phyloP scores from a whole-genome alignment of 2,329 filamentous ascomycete species.

The Gremmenia infestans region DNA sequence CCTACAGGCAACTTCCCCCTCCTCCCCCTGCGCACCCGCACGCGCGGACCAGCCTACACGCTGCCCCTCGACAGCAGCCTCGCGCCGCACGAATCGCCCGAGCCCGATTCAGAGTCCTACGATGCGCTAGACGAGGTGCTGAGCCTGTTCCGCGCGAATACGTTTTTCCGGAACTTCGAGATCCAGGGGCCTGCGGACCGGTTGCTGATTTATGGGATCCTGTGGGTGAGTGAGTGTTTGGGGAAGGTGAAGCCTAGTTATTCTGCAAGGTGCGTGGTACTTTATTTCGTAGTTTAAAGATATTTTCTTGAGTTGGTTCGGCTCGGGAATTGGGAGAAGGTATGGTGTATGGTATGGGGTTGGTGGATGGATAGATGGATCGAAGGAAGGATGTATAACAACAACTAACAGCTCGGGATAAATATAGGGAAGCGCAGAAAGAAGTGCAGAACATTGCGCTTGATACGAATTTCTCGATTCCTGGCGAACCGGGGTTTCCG shows the following conservation, averaged over 20 bases:
- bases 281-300: not conserved
- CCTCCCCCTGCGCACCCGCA: constrained; percentile 89
- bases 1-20: constrained; percentile 87
- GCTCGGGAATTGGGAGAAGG: not conserved
- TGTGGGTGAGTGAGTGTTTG: constrained; percentile 89
- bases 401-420: no score
- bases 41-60: constrained; percentile 88
- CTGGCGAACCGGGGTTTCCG: constrained; percentile 88
- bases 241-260: constrained; percentile 77
- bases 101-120: constrained; percentile 88
- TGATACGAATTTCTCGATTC: constrained; percentile 88
- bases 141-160: constrained; percentile 91
- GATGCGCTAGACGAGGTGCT: constrained; percentile 95
- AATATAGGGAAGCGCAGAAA: constrained; percentile 50
- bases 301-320: not conserved
- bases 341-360: not conserved
- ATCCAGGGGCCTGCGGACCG: constrained; percentile 94
- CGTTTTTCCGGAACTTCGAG: constrained; percentile 99
- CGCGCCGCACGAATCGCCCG: constrained; percentile 49
- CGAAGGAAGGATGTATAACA: not conserved
- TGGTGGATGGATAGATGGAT: not conserved
- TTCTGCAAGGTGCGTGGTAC: constrained; percentile 49
- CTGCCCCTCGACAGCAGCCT: constrained; percentile 55
- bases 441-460: constrained; percentile 87
- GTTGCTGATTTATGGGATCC: constrained; percentile 91